A percentile compares a stretch with the other conserved stretches of the same genome.
These are phyloP conservation scores for Plasmodium relictum DNA, from an alignment of 169 alveolate genomes.

Conservation along the genomic window DNA sequence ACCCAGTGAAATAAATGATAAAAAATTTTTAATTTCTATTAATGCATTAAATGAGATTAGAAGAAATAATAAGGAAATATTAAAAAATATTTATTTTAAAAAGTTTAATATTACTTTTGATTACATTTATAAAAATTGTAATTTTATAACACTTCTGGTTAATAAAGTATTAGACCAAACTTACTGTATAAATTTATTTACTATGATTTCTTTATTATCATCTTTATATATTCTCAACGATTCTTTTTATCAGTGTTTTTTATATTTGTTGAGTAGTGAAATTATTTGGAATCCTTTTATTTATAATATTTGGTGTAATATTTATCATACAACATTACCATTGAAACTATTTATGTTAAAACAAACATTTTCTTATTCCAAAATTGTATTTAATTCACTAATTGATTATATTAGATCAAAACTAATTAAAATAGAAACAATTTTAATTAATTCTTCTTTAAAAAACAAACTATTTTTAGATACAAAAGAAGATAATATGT, in stretches of 20 bases:
- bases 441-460: slow-evolving; percentile 34
- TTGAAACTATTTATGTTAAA: slow-evolving; percentile 45
- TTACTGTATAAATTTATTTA: slow-evolving; percentile 12
- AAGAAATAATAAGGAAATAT: slow-evolving; percentile 63
- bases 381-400: slow-evolving; percentile 19
- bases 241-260: slow-evolving; percentile 26
- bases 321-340: slow-evolving; percentile 60
- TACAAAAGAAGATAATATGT: slow-evolving; percentile 10
- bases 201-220: slow-evolving; percentile 26
- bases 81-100: slow-evolving; percentile 66
- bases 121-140: slow-evolving; percentile 49
- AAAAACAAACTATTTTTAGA: slow-evolving; percentile 20
- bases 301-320: slow-evolving; percentile 54
- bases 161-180: slow-evolving; percentile 30
- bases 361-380: slow-evolving; percentile 50
- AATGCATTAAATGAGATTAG: slow-evolving; percentile 60
- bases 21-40: slow-evolving; percentile 54
- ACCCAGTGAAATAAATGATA: slow-evolving; percentile 29
- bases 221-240: slow-evolving; percentile 18
- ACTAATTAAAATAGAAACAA: slow-evolving; percentile 33
- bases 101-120: slow-evolving; percentile 45
- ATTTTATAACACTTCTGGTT: slow-evolving; percentile 21
- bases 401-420: slow-evolving; percentile 16
- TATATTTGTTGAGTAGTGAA: slow-evolving; percentile 50
- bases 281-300: slow-evolving; percentile 50